Evolutionary conservation across 2,329 filamentous ascomycete species (phyloP).

Genomic region (Aureobasidium sp.): DNA sequence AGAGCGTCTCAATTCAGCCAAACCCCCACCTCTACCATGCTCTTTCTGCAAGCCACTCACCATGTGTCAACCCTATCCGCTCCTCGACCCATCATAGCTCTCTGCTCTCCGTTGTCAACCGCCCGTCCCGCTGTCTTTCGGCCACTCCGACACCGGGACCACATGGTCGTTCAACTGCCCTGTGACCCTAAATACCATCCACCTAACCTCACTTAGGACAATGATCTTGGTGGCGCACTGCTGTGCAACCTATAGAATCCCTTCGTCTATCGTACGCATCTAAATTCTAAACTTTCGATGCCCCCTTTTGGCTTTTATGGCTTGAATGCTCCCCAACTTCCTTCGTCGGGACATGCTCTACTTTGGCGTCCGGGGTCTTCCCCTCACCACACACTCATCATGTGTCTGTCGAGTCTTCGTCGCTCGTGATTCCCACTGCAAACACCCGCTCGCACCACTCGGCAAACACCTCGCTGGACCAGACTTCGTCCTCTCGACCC

Average conservation of each 20-base stretch:
- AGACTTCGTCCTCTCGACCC: slow-evolving; percentile 54
- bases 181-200: not conserved
- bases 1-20: not conserved
- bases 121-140: slow-evolving; percentile 6
- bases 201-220: slow-evolving; percentile 4
- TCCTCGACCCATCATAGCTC: not conserved
- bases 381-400: not conserved
- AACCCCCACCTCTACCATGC: not conserved
- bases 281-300: not conserved
- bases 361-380: not conserved
- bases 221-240: not conserved
- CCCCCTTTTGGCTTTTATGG: not conserved
- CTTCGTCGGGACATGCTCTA: not conserved
- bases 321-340: not conserved
- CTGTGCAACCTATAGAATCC: not conserved
- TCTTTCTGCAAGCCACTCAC: slow-evolving; percentile 1
- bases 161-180: not conserved
- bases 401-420: not conserved
- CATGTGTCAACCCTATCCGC: not conserved
- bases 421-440: slow-evolving; percentile 37
- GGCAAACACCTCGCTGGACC: slow-evolving; percentile 58
- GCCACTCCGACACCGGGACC: not conserved
- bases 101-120: not conserved
- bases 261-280: not conserved
- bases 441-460: slow-evolving; percentile 58